Evolutionary conservation across 768 basidiomycete genomes (phyloP).

Genomic region (Porphyrellus cyaneotinctus): DNA sequence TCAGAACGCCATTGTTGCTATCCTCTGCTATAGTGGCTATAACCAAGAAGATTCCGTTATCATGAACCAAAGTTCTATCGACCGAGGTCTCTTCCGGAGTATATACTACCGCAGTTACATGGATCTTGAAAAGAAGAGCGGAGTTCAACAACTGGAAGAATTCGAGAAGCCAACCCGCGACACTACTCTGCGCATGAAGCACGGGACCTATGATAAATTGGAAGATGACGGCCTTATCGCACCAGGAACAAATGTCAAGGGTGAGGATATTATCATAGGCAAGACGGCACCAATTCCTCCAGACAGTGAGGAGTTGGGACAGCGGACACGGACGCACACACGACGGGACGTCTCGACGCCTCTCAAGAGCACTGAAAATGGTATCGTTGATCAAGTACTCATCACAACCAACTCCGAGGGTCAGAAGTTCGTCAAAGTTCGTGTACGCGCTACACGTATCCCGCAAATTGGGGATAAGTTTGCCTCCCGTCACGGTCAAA

Average conservation of each 20-base stretch:
- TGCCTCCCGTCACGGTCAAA: conserved; percentile 98
- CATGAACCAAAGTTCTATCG: conserved; percentile 99
- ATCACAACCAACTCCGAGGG: conserved; percentile 96
- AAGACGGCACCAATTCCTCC: conserved; percentile 97
- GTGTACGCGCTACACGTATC: conserved; percentile 91
- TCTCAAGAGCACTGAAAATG: conserved; percentile 95
- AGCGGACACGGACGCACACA: conserved; percentile 88
- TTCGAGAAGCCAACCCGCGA: conserved; percentile 96
- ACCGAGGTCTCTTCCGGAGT: conserved; percentile 96
- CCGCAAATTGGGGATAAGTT: conserved; percentile 99
- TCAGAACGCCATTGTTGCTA: conserved; percentile 99
- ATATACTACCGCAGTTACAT: conserved; percentile 98
- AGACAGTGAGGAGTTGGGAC: conserved; percentile 95
- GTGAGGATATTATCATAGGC: conserved; percentile 98
- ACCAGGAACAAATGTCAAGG: conserved; percentile 89
- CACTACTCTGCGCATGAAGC: conserved; percentile 93
- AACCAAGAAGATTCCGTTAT: conserved; percentile 99
- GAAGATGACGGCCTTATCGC: conserved; percentile 96
- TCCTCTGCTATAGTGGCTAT: conserved; percentile 97
- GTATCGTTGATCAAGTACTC: conserved; percentile 95
- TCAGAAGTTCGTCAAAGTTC: conserved; percentile 97
- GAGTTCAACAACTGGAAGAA: conserved; percentile 86
- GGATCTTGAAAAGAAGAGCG: conserved; percentile 97
- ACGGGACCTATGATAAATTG: conserved; percentile 97
- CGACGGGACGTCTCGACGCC: conserved; percentile 97